These are phyloP conservation scores for Amoebophrya sp. DNA, from an alignment of 169 alveolate genomes.

Conservation along the genomic window DNA sequence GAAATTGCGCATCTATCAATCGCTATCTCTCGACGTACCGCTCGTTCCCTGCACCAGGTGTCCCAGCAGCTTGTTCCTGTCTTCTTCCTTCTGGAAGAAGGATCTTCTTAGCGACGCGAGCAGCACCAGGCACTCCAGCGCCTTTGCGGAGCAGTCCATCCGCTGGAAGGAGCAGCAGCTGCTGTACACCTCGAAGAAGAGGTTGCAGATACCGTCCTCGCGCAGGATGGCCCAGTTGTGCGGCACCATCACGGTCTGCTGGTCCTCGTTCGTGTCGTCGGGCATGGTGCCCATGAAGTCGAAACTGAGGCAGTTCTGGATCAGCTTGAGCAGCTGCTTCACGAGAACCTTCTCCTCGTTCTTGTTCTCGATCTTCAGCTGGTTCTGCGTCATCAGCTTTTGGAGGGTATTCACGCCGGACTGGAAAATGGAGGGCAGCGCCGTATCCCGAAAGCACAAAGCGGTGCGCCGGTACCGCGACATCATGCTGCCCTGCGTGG, in stretches of 20 bases:
- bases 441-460: conserved; percentile 69
- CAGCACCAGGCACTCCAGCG: background rate
- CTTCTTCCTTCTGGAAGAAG: conserved; percentile 68
- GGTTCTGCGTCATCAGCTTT: conserved; percentile 5
- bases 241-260: conserved; percentile 80
- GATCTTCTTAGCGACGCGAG: conserved; percentile 31
- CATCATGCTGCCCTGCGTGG: conserved; percentile 29
- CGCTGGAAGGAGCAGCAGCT: conserved; percentile 25
- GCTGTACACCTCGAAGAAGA: conserved; percentile 35
- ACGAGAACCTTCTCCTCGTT: conserved; percentile 54
- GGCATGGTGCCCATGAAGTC: conserved; percentile 83
- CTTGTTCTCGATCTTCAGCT: background rate
- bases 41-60: conserved; percentile 59
- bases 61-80: conserved; percentile 55
- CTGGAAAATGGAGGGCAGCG: conserved; percentile 65
- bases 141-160: background rate
- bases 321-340: conserved; percentile 67
- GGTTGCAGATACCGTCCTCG: conserved; percentile 60
- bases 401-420: conserved; percentile 47
- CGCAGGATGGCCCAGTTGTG: conserved; percentile 72
- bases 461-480: conserved; percentile 54
- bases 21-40: too few species aligned
- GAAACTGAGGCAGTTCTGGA: conserved; percentile 64
- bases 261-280: conserved; percentile 80
- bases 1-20: too few species aligned